A percentile compares a stretch with the other conserved stretches of the same genome.
phyloP scores from a whole-genome alignment of 2,329 filamentous ascomycete genomes.

The Magnaporthiopsis rhizophila region DNA sequence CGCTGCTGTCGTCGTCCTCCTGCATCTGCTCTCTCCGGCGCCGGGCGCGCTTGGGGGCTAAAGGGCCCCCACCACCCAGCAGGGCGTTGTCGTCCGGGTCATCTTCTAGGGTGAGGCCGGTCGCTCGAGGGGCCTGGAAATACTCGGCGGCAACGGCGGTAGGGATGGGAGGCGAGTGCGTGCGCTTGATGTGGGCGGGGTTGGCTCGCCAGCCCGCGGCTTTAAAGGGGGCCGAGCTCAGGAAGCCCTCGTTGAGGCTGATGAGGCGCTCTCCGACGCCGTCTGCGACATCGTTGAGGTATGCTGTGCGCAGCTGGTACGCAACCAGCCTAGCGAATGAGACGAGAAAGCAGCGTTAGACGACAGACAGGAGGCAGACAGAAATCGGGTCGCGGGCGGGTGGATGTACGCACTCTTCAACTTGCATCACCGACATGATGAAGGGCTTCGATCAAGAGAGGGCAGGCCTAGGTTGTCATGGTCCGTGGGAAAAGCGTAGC shows the following conservation, averaged over 20 bases:
- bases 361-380: neutral
- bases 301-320: constrained; percentile 74
- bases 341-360: neutral
- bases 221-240: constrained; percentile 76
- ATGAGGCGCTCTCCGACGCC: constrained; percentile 80
- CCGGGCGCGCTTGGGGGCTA: constrained; percentile 55
- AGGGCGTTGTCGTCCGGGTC: constrained; percentile 53
- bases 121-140: constrained; percentile 62
- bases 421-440: constrained; percentile 35
- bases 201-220: constrained; percentile 73
- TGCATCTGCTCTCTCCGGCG: constrained; percentile 66
- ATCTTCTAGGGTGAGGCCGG: constrained; percentile 58
- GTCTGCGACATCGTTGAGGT: constrained; percentile 72
- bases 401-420: constrained; percentile 29
- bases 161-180: constrained; percentile 78
- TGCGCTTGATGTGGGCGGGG: constrained; percentile 68
- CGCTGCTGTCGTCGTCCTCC: constrained; percentile 80
- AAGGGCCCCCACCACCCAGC: constrained; percentile 43
- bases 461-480: neutral
- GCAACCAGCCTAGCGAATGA: constrained; percentile 56
- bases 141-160: constrained; percentile 77
- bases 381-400: neutral
- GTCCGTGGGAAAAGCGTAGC: neutral
- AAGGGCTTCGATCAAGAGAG: neutral
- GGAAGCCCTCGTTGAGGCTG: constrained; percentile 68